A percentile compares a stretch with the other conserved stretches of the same genome.
Conservation (phyloP, 768 basidiomycete genomes). For the Collybia sp. region DNA sequence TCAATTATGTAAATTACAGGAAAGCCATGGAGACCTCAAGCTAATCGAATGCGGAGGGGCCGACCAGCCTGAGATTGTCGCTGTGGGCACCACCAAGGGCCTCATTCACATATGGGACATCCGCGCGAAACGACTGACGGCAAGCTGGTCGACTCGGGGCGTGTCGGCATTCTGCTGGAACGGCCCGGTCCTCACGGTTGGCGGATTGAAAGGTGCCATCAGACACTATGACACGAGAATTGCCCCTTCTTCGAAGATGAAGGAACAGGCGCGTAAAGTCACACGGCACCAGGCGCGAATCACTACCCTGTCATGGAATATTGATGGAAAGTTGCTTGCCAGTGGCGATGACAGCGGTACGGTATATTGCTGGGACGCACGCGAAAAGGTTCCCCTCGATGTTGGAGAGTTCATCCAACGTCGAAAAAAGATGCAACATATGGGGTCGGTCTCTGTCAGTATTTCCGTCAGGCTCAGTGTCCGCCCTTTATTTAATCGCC, state of each 20-base stretch:
- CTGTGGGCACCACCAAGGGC: constrained; percentile 59
- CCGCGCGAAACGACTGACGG: constrained; percentile 46
- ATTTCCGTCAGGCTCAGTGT: constrained; percentile 1
- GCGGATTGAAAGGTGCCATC: constrained; percentile 65
- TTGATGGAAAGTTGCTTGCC: constrained; percentile 62
- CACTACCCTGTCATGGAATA: constrained; percentile 62
- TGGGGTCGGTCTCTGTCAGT: constrained; percentile 49
- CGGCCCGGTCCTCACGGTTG: constrained; percentile 59
- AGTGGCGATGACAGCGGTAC: constrained; percentile 74
- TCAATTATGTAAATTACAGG: constrained; percentile 46
- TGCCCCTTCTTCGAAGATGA: constrained; percentile 31
- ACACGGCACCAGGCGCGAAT: constrained; percentile 67
- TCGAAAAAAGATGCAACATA: constrained; percentile 70
- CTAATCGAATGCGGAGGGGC: constrained; percentile 34
- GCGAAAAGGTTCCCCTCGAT: constrained; percentile 45
- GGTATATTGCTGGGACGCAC: constrained; percentile 74
- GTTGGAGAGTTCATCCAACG: constrained; percentile 51
- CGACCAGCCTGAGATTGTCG: constrained; percentile 38
- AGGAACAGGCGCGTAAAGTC: constrained; percentile 63
- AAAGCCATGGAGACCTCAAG: constrained; percentile 38
- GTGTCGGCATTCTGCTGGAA: constrained; percentile 66
- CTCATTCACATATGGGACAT: constrained; percentile 73
- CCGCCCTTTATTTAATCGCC: background rate
- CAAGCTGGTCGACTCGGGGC: constrained; percentile 52
- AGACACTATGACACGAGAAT: constrained; percentile 34